Base-by-base conservation (phyloP, 805 yeast genomes). In the Yamadazyma sp. region DNA sequence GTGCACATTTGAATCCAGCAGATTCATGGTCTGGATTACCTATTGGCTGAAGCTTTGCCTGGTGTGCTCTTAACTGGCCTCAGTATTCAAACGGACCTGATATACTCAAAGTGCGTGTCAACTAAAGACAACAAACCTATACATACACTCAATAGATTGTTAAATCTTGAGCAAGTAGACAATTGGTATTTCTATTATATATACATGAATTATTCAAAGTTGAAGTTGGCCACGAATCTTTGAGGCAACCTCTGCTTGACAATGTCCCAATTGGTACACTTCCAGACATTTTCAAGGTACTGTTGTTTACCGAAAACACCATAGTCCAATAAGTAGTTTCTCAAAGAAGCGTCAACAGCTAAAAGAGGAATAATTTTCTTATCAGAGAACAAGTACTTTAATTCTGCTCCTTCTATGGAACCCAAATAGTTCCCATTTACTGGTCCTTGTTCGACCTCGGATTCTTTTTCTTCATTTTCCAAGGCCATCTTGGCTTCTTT, bases 261-360 rank as follows among this genome's bases (percentile, higher is more conserved):
- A 16, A 67, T 59, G 26, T 56, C 57, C 74, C 74, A 69, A 51
- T 69, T 66, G 37, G 68, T 64, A 45, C 74, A 63, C 26, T 59
- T 57, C 73, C 75, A 70, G 23, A 59, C 61, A 43, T 67, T 67
- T 40, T 62, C 70, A 52, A 68, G 60, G 48, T 66, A 69, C 38
- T 57, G 55, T 46, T 57, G 61, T 71, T 75, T 57, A 52, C 71
- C 68, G 55, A 71, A 82, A 9, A 82, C 84, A 38, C 95, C 95
- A 52, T 83, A 85, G 60, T 85, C 93, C 43, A 75, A 62, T 34
- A 84, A 59, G 67, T 81, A 85, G 38, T 78, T 76, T 48, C 82
- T 77, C 48, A 86, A 84, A 29, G 86, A 78, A 4, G 78, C 83
- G 57, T 84, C 91, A 32, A 85, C 70, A 15, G 86, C 81, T 38